Base-by-base conservation (phyloP, 768 basidiomycete genomes). In the Tricholomella constricta region DNA sequence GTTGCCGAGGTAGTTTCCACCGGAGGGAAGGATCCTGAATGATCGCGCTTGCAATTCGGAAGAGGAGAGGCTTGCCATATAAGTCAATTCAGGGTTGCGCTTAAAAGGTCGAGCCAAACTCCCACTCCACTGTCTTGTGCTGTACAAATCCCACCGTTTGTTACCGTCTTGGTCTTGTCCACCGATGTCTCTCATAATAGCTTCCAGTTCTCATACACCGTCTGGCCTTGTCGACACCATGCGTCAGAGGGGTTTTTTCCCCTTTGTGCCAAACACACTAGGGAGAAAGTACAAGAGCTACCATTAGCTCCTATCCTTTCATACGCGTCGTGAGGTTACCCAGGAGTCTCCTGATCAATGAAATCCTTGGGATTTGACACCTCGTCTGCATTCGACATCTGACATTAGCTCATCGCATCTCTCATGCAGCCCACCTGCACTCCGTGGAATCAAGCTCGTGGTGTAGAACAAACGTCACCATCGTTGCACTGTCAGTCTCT, bases 101-200 rank as follows among this genome's bases (percentile, higher is more conserved):
- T 27, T 15, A 35, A 20, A 23, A 27, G n/a, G n/a, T n/a, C n/a
- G n/a, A n/a, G n/a, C n/a, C n/a, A n/a, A 45, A n/a, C 17, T 45
- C 44, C 43, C 48, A 34, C 54, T 55, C 48, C 54, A 46, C 54
- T 9, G 19, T 43, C 48, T 27, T 27, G 34, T 46, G 53, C 14
- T 31, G 19, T 45, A 44, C 17, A 31, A 51, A 44, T 17, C 40
- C 6, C 27, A 36, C 22, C 22, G 6, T 9, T 11, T 9, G 2
- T 11, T 25, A 4, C 35, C n/a, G n/a, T 27, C 35, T 12, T 35
- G 19, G 22, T 41, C 23, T 22, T 19, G 5, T 6, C 41, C n/a
- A n/a, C n/a, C n/a, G n/a, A n/a, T n/a, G n/a, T n/a, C n/a, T n/a
- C n/a, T n/a, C n/a, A n/a, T n/a, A 43, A 43, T 43, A 44, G 26